Conservation (phyloP, 75 land plant genomes). For the Selaginella tamariscina region DNA sequence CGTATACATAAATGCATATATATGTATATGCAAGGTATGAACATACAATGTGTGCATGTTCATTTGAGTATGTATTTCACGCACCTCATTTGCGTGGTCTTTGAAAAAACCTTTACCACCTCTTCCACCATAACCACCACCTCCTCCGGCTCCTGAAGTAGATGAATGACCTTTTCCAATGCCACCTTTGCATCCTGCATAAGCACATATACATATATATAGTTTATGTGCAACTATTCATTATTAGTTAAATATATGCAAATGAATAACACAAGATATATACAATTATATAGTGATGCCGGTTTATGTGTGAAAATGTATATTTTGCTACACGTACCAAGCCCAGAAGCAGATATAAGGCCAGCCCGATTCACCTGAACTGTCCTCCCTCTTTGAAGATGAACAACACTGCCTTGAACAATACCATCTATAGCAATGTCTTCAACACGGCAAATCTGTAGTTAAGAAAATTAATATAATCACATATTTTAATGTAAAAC, state of each 20-base stretch:
- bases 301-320: no score
- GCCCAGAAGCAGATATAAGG: slow-evolving; percentile 53
- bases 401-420: slow-evolving; percentile 74
- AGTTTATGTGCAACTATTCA: no score
- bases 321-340: slow-evolving; percentile 69
- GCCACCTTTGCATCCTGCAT: slow-evolving; percentile 87
- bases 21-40: no score
- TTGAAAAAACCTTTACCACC: slow-evolving; percentile 69
- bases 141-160: slow-evolving; percentile 60
- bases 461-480: not conserved
- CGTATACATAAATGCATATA: no score
- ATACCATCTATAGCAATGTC: slow-evolving; percentile 71
- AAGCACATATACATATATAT: no score
- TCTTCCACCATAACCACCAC: slow-evolving; percentile 92
- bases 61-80: no score
- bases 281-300: no score
- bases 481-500: not conserved
- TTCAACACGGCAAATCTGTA: slow-evolving; percentile 93
- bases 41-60: no score
- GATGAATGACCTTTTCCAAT: slow-evolving; percentile 50
- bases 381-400: slow-evolving; percentile 77
- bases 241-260: no score
- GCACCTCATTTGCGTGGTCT: slow-evolving; percentile 29
- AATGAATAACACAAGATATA: no score
- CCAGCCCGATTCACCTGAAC: slow-evolving; percentile 55